Evolutionary conservation across 768 basidiomycete species (phyloP), one percentile per base, ranked within the genome.

Genomic region (Boletus eberwhitei): DNA sequence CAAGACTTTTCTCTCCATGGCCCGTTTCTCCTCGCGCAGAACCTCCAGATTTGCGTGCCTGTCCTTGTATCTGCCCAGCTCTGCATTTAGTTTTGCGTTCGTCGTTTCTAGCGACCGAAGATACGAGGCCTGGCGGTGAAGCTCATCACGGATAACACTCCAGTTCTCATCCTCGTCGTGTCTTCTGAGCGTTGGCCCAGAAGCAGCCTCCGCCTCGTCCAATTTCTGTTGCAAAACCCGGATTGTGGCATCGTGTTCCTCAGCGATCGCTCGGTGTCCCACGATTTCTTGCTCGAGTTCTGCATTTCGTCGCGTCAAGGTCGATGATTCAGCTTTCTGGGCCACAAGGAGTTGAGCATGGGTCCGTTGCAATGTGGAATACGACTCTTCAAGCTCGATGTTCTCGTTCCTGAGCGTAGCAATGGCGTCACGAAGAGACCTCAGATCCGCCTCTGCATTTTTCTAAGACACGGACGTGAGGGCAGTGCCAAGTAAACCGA

Each of bases 21-120:
- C 76, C 6, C 83, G 75, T 57, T 90, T 90, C 70, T 92, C 87
- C 65, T 92, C 90, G 32, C 79, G 75, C 35, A 93, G 64, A 3
- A 92, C 84, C 55, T 89, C 88, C 3, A 88, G 71, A 58, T 80
- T 85, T 8, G 75, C 70, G n/a, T 84, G 74, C 1, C 79, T 74
- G 55, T 83, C 83, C 34, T 80, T 76, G 16, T 88, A 74, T 12
- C 74, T 59, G 7, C 67, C 67, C 16, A 90, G 60, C 60, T 92
- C 87, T 0, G 75, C 63, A 3, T 65, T 76, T 50, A 88, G 69
- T 55, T 76, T 79, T 2, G 78, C 70, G 56, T 90, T 90, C 3
- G 75, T 74, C 7, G 73, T 63, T 64, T 92, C 88, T 0, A 91
- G 72, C 0, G 73, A 75, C 0, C 81, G 80, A 43, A 86, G 70